phyloP scores from a whole-genome alignment of 768 basidiomycete genomes.

The Serpula lacrymans region DNA sequence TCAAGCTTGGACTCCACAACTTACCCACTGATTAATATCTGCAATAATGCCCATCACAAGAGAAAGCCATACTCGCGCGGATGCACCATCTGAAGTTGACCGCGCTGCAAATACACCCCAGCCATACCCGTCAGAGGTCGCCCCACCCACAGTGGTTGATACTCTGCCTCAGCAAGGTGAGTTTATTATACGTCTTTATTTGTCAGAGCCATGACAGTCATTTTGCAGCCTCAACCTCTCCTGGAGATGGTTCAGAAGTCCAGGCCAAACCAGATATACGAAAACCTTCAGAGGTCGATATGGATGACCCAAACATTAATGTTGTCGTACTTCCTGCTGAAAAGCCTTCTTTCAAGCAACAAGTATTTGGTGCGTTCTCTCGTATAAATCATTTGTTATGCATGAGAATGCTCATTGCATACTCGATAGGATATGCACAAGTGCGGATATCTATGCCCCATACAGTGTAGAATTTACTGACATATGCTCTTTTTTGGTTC shows the following conservation, averaged over 20 bases:
- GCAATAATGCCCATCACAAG: no score
- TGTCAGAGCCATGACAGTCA: neutral
- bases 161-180: conserved; percentile 38
- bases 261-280: conserved; percentile 21
- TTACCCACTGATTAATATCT: no score
- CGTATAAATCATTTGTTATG: neutral
- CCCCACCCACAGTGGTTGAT: conserved; percentile 22
- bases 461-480: conserved; percentile 1
- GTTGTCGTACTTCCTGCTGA: conserved; percentile 21
- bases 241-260: conserved; percentile 33
- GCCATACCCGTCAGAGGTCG: conserved; percentile 27
- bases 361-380: conserved; percentile 45
- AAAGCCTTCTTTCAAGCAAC: conserved; percentile 55
- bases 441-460: conserved; percentile 12
- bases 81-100: no score
- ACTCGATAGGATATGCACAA: conserved; percentile 26
- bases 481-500: neutral
- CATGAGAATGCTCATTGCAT: conserved; percentile 1
- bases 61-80: no score
- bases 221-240: conserved; percentile 29
- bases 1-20: no score
- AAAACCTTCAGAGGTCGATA: conserved; percentile 21
- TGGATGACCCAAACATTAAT: conserved; percentile 21
- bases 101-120: no score
- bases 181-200: neutral